Evolutionary conservation across 768 basidiomycete species (phyloP).

Genomic region (Nidularia sp.): DNA sequence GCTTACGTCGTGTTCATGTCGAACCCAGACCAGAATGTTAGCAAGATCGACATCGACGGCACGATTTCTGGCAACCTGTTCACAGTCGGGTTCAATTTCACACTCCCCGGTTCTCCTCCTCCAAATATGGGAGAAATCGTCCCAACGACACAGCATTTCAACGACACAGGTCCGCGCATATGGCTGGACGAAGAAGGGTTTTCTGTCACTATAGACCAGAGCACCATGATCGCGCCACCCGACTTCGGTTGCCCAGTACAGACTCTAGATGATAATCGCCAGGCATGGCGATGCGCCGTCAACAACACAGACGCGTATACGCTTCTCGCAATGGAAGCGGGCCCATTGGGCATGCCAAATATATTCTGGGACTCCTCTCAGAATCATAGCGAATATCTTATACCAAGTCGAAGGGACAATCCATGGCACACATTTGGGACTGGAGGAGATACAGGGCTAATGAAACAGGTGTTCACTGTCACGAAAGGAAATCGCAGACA

Average conservation of each 20-base stretch:
- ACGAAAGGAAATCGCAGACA: slow-evolving; percentile 7
- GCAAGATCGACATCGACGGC: slow-evolving; percentile 1
- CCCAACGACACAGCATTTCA: neutral
- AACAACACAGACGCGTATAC: slow-evolving; percentile 1
- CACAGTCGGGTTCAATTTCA: slow-evolving; percentile 2
- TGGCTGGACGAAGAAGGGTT: slow-evolving; percentile 8
- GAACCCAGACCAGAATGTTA: neutral
- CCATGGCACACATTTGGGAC: slow-evolving; percentile 4
- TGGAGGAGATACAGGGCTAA: slow-evolving; percentile 6
- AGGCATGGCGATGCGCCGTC: slow-evolving; percentile 3
- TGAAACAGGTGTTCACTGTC: slow-evolving; percentile 9
- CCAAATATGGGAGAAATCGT: slow-evolving; percentile 2
- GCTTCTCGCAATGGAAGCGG: neutral
- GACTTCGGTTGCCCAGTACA: neutral
- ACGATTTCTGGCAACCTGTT: slow-evolving; percentile 5
- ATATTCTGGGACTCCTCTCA: slow-evolving; percentile 5
- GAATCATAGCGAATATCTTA: slow-evolving; percentile 1
- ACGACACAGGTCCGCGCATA: slow-evolving; percentile 2
- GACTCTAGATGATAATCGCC: slow-evolving; percentile 1
- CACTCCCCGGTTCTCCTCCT: neutral
- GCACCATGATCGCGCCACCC: neutral
- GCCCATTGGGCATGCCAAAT: slow-evolving; percentile 1
- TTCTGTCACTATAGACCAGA: slow-evolving; percentile 4
- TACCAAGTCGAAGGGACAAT: slow-evolving; percentile 2
- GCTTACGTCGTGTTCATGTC: slow-evolving; percentile 2